Evolutionary conservation across 2,329 filamentous ascomycete species (phyloP).

Genomic region (Phialophora macrospora): DNA sequence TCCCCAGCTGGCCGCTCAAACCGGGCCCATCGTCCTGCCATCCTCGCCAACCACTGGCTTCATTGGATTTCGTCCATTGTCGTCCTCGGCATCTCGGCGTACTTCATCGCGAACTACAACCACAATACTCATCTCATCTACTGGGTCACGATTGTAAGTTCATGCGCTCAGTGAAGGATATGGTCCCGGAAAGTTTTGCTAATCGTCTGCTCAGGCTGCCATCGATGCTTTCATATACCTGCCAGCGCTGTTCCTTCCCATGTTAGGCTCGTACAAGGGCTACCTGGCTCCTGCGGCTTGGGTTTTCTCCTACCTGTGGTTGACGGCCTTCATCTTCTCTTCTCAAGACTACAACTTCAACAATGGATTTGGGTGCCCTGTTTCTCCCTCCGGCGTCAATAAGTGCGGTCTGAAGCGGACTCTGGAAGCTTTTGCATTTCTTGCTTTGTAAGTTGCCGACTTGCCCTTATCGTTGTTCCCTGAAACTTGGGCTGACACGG

Average conservation of each 20-base stretch:
- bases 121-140: not conserved
- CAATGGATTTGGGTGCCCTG: not conserved
- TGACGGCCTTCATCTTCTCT: not conserved
- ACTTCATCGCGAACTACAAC: constrained; percentile 10
- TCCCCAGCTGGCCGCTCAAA: not conserved
- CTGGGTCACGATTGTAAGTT: not conserved
- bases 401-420: not conserved
- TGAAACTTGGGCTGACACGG: not conserved
- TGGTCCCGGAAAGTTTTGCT: not conserved
- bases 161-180: not conserved
- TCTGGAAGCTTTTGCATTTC: not conserved
- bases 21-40: constrained; percentile 4
- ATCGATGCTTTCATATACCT: not conserved
- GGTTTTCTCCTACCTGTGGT: not conserved
- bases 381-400: not conserved
- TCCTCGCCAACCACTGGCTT: constrained; percentile 13
- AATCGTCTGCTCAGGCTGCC: not conserved
- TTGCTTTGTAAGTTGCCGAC: not conserved
- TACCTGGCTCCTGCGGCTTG: not conserved
- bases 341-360: not conserved
- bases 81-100: constrained; percentile 15
- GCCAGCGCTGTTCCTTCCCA: not conserved
- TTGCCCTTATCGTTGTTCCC: not conserved
- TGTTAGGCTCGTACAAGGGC: not conserved
- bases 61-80: constrained; percentile 19